Base-by-base conservation (phyloP, 768 basidiomycete species). In the Amanita polypyramis region DNA sequence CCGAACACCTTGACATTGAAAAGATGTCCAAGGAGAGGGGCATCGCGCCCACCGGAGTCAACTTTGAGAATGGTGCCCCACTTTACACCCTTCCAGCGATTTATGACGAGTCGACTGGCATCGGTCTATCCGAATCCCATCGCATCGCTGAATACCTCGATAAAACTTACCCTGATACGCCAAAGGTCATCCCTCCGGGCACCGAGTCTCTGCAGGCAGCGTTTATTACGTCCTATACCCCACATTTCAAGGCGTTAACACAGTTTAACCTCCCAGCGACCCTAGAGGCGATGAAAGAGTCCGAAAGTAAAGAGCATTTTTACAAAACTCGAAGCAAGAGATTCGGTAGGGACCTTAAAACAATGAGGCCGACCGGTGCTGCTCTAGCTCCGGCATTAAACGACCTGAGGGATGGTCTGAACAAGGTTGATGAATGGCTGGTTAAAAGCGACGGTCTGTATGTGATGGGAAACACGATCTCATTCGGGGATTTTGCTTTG, bases 101-200 rank as follows among this genome's bases (percentile, higher is more conserved):
- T 45, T 58, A 66, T 43, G 74, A 76, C 55, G 64, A 65, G 0
- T 53, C 54, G 38, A 70, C 71, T 19, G 55, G 58, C 5, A 50
- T 51, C 0, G 41, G 56, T 6, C 37, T 74, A 20, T 47, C 61
- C 8, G 69, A 76, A 12, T 71, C 72, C 0, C 48, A 60, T 23
- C 53, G 46, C 43, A 75, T 75, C 47, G 72, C 65, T 0, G 50
- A 63, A 12, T 74, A 76, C 56, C 61, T 75, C 46, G 74, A 75
- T 42, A 58, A 63, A 2, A 55, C 58, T 1, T 76, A 70, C 58
- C 68, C 71, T 0, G 54, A 61, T 34, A 62, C 63, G 0, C 68
- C 64, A 1, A 47, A 43, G 5, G 57, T 73, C 5, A 43, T 71
- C 41, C 67, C 64, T 0, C 33, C 47, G 5, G 65, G 65, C n/a